Base-by-base conservation (phyloP, 129 eudicot genomes). In the carrot (Daucus carota) region DNA sequence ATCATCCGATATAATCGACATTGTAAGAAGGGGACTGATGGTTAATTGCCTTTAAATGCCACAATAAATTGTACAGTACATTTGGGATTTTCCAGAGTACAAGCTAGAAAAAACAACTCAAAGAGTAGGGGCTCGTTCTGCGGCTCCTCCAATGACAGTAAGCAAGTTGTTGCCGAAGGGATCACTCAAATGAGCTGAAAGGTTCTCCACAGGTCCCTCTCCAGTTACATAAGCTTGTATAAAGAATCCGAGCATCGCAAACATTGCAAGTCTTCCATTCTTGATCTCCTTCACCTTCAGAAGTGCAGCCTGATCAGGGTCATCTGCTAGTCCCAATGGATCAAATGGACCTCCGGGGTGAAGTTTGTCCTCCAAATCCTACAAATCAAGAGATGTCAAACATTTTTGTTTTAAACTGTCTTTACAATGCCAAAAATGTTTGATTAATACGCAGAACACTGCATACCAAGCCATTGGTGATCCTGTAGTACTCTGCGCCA, bases 271-370 rank as follows among this genome's bases (percentile, higher is more conserved):
- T 74, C 98, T 84, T 2, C 97, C 97, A 36, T 93, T 93, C 93
- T 90, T 93, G 86, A 93, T 93, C 81, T 93, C 98, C 88, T 93
- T 93, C 78, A 93, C 98, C 88, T 93, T 93, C 52, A 93, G 86
- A 8, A 91, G 59, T 2, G 98, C 98, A n/a, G 91, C 91, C 82
- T 93, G 98, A 86, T 90, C 98, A 17, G 97, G 98, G 72, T 93
- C 97, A 14, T 87, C 86, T 7, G 97, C 99, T 28, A 63, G 70
- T 31, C 70, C 70, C 70, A 63, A 14, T 14, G 70, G 99, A 65
- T 94, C 99, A 52, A 94, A 94, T 63, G 97, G 99, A 34, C 99
- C 99, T 66, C 99, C 99, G 2, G 99, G 97, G 83, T 94, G 99
- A 74, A 94, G 86, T 80, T 73, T 91, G 92, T 94, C 94, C 83